phyloP scores from a whole-genome alignment of 805 yeast species.

The Peterozyma xylosa region DNA sequence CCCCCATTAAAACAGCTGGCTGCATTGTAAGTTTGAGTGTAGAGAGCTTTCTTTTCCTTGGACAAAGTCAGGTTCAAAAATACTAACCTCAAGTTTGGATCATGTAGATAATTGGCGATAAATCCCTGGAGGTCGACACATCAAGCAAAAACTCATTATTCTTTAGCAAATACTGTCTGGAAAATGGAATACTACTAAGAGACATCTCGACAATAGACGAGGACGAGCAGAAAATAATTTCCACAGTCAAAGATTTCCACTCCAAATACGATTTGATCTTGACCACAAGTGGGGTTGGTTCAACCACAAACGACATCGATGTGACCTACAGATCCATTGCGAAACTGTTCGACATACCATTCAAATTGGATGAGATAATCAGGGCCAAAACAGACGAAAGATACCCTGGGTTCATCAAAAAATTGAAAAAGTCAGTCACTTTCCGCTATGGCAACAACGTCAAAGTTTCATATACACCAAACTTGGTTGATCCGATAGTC shows the following conservation, averaged over 20 bases:
- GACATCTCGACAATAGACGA: constrained; percentile 74
- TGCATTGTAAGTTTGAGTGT: constrained; percentile 5
- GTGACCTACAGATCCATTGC: constrained; percentile 68
- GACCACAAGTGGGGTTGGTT: constrained; percentile 75
- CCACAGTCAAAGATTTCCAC: constrained; percentile 36
- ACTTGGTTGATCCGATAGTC: constrained; percentile 82
- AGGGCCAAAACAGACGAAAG: constrained; percentile 50
- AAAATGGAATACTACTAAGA: constrained; percentile 56
- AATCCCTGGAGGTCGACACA: constrained; percentile 80
- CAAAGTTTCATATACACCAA: constrained; percentile 37
- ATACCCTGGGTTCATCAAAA: constrained; percentile 27
- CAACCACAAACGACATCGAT: constrained; percentile 79
- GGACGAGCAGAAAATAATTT: constrained; percentile 56
- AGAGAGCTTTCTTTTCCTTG: too few relatives aligned
- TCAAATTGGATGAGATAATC: constrained; percentile 47
- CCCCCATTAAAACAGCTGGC: constrained; percentile 5
- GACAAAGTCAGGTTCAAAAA: neutral
- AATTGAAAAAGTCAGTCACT: constrained; percentile 41
- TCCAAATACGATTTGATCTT: constrained; percentile 58
- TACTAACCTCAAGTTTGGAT: neutral
- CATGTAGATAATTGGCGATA: constrained; percentile 66
- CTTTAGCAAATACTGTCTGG: constrained; percentile 68
- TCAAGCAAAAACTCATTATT: constrained; percentile 67
- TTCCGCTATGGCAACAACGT: constrained; percentile 49
- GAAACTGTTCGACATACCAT: constrained; percentile 45